Percentiles rank a stretch among this genome's conserved stretches.
These are phyloP conservation scores for Daldinia grandis DNA, from an alignment of 495 filamentous ascomycete species.

Conservation along the genomic window DNA sequence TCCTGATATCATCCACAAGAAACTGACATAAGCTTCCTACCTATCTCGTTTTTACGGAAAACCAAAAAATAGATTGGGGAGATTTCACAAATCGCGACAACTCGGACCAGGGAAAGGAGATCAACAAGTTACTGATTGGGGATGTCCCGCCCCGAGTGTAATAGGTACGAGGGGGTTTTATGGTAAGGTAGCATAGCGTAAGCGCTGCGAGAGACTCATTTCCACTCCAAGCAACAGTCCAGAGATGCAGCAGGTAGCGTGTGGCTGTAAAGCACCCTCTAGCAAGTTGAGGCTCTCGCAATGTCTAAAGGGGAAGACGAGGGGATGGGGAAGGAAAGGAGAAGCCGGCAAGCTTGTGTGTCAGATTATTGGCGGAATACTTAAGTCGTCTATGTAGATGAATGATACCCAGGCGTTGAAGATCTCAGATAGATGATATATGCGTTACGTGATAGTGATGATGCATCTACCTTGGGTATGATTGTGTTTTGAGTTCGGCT, in stretches of 20 bases:
- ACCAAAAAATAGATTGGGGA: neutral
- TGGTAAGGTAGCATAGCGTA: slow-evolving; percentile 13
- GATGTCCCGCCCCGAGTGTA: slow-evolving; percentile 8
- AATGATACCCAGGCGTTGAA: slow-evolving; percentile 50
- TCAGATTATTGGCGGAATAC: slow-evolving; percentile 43
- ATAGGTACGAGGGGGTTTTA: slow-evolving; percentile 11
- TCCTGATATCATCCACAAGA: slow-evolving; percentile 97
- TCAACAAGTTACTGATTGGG: slow-evolving; percentile 3
- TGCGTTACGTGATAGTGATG: slow-evolving; percentile 18
- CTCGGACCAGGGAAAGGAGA: neutral
- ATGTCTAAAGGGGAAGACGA: neutral
- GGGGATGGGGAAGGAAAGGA: neutral
- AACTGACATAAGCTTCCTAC: slow-evolving; percentile 72
- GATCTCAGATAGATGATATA: slow-evolving; percentile 24
- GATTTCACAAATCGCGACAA: neutral
- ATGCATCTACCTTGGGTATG: neutral
- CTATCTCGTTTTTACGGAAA: neutral
- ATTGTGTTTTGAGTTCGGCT: neutral
- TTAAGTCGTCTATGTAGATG: slow-evolving; percentile 43
- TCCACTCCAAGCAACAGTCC: neutral
- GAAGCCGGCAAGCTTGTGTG: slow-evolving; percentile 36
- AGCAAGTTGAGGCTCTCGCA: neutral
- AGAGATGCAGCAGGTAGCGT: neutral
- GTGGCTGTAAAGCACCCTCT: neutral
- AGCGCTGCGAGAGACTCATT: slow-evolving; percentile 18